A percentile compares a stretch with the other conserved stretches of the same genome.
Conservation (phyloP, 257 asterid species). For the Linaria vulgaris region DNA sequence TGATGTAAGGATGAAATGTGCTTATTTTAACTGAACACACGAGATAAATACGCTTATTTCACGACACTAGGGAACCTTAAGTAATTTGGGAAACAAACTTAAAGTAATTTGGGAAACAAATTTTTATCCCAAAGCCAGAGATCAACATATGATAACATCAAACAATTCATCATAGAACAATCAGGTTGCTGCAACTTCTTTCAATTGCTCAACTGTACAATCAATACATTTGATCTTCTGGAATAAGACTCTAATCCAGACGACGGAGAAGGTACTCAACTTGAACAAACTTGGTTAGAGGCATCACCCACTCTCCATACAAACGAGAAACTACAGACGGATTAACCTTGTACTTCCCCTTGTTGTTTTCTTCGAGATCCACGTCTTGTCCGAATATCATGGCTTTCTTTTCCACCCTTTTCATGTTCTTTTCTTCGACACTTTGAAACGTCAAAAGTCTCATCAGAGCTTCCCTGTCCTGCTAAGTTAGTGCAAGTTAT, state of each 20-base stretch:
- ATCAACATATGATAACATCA: too few species aligned
- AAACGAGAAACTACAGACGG: constrained; percentile 51
- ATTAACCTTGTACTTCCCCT: constrained; percentile 53
- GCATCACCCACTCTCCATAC: constrained; percentile 80
- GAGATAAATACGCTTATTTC: too few species aligned
- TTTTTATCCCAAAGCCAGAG: too few species aligned
- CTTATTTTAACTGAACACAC: too few species aligned
- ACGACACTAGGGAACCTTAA: too few species aligned
- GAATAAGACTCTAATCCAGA: constrained; percentile 32
- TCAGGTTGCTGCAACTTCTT: too few species aligned
- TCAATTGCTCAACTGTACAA: too few species aligned
- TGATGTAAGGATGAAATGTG: too few species aligned
- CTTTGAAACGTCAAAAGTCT: constrained; percentile 61
- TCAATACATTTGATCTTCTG: not conserved
- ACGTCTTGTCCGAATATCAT: constrained; percentile 67
- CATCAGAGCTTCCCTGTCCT: constrained; percentile 80
- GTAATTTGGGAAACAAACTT: too few species aligned
- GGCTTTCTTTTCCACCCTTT: constrained; percentile 81
- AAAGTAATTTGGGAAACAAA: too few species aligned
- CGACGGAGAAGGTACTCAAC: constrained; percentile 84
- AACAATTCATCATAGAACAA: too few species aligned
- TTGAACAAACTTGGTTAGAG: constrained; percentile 74
- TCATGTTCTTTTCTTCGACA: constrained; percentile 72
- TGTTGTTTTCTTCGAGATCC: constrained; percentile 32
- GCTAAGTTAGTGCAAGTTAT: constrained; percentile 10